Base-by-base conservation (phyloP, 768 basidiomycete species). In the Crassisporium funariophilum region DNA sequence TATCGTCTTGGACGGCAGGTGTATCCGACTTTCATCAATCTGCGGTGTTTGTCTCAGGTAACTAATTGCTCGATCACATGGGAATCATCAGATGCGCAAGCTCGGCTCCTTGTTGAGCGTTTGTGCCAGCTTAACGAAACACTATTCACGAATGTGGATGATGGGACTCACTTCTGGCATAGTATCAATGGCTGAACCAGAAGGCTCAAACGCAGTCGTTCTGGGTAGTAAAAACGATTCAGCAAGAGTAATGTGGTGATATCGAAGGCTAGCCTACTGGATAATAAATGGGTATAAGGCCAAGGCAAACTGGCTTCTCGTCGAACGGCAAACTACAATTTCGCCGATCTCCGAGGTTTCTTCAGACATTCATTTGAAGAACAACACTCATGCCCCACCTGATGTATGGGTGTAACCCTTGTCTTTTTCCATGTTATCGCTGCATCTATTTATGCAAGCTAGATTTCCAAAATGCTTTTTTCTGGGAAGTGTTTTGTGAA, bases 251-350 rank as follows among this genome's bases (percentile, higher is more conserved):
- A 54, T 79, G 77, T 53, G 81, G 81, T 16, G 75, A 71, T 33
- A 79, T 82, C 39, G 81, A 79, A 16, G 81, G 81, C 0, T 77
- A 83, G 59, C 78, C 77, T n/a, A n/a, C n/a, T n/a, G n/a, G n/a
- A n/a, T n/a, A n/a, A n/a, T n/a, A n/a, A n/a, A n/a, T n/a, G n/a
- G n/a, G n/a, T n/a, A n/a, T n/a, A n/a, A n/a, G n/a, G n/a, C n/a
- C n/a, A n/a, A n/a, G n/a, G n/a, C n/a, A n/a, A n/a, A n/a, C n/a
- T n/a, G n/a, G n/a, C n/a, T n/a, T n/a, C n/a, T n/a, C n/a, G n/a
- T n/a, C n/a, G n/a, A n/a, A n/a, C n/a, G n/a, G n/a, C n/a, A n/a
- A n/a, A n/a, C n/a, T n/a, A n/a, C n/a, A n/a, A n/a, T n/a, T n/a
- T n/a, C n/a, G n/a, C n/a, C n/a, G n/a, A n/a, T n/a, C n/a, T n/a